These are phyloP conservation scores for Pontederia crassipes DNA, from an alignment of 176 grass and related monocot species.

Conservation along the genomic window DNA sequence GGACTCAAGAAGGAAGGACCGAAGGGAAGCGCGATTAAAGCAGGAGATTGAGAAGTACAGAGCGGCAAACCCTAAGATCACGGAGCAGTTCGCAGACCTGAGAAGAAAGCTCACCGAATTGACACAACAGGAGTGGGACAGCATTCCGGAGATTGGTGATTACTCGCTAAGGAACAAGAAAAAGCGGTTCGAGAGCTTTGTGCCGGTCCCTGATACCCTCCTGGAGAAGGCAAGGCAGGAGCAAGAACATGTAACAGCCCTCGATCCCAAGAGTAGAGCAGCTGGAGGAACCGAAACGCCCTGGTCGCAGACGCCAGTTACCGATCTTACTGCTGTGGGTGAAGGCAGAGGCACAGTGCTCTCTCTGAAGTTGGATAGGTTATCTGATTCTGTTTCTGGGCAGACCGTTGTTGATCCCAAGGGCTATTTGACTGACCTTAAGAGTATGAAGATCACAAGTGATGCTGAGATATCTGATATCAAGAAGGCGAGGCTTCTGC, in stretches of 20 bases:
- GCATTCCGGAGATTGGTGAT: constrained; percentile 89
- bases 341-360: constrained; percentile 92
- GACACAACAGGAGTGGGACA: constrained; percentile 67
- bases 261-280: constrained; percentile 68
- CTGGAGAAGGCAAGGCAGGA: constrained; percentile 95
- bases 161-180: constrained; percentile 88
- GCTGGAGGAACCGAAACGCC: constrained; percentile 76
- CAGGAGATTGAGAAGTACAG: constrained; percentile 97
- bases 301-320: constrained; percentile 72
- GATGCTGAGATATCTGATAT: constrained; percentile 96
- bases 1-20: constrained; percentile 78
- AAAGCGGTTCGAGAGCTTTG: constrained; percentile 90
- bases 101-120: constrained; percentile 66
- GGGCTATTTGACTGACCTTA: constrained; percentile 79
- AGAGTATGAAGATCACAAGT: constrained; percentile 96
- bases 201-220: constrained; percentile 67
- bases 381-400: constrained; percentile 82
- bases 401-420: constrained; percentile 93
- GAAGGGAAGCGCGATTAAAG: constrained; percentile 81
- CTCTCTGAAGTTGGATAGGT: constrained; percentile 69
- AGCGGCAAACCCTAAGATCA: constrained; percentile 92
- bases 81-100: constrained; percentile 81
- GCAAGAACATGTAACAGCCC: constrained; percentile 82
- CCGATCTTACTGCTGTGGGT: constrained; percentile 74
- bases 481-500: constrained; percentile 75